Evolutionary conservation across 2,329 filamentous ascomycete genomes (phyloP), one percentile per base, ranked within the genome.

Genomic region (Microdochium nivale): DNA sequence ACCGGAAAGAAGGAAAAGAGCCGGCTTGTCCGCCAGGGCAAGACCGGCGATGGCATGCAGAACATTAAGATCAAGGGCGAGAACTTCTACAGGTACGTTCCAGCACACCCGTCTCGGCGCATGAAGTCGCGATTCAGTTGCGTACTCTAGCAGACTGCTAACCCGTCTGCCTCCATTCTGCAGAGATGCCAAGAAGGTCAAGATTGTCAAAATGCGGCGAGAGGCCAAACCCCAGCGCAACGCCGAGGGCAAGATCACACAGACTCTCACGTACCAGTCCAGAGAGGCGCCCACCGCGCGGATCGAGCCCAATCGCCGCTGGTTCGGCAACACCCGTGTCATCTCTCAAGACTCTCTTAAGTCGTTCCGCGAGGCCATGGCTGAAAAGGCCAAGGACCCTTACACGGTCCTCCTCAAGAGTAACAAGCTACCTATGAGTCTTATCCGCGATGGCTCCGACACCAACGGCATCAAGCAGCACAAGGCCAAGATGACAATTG

Each of bases 41-140:
- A 91, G 74, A 81, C 80, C 49, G 81, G 81, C 59, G 87, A 94
- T 82, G 90, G 90, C 68, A 90, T 96, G 82, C 84, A 74, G 63
- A 97, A 97, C 74, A 88, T 97, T 65, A 89, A 86, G 64, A 78
- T 84, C 62, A 99, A 99, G 75, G 94, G 94, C 73, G 92, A 97
- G 78, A 97, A 97, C 77, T 99, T 97, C 75, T 97, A 97, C 76
- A 84, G 88, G 79, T 86, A 74, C 58, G 77, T 48, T 21, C 11
- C 25, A 10, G n/a, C n/a, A 16, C 5, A 16, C 19, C 14, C 35
- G 35, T 14, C 19, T 49, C 50, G 25, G 13, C 33, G 37, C 51
- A 49, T 13, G 58, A 54, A 56, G 16, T 52, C 27, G 2, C 21
- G 24, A 27, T 7, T 49, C 4, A 50, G 43, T 51, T 76, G 76